Percentiles rank a stretch among this genome's conserved stretches.
phyloP scores from a whole-genome alignment of 163 green algal species.

The Chlamydomonas reinhardtii region DNA sequence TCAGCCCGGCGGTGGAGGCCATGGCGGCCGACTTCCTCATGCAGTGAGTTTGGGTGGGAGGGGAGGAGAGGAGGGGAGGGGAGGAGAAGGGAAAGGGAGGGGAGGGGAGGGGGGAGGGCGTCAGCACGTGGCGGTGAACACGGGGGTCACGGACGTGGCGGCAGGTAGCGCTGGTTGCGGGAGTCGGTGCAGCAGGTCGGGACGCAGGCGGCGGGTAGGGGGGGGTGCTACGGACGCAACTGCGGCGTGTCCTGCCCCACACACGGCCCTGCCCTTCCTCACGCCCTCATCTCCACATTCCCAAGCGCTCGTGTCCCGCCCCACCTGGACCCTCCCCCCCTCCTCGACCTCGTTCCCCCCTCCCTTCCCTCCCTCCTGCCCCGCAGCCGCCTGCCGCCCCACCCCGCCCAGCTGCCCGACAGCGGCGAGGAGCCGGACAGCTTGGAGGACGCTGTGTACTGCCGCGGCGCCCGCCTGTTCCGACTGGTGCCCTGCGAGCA shows the following conservation, averaged over 20 bases:
- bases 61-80: not conserved
- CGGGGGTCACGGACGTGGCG: no score
- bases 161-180: no score
- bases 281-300: no score
- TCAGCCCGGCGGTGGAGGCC: conserved; percentile 56
- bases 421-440: conserved; percentile 18
- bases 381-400: conserved; percentile 68
- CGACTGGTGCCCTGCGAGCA: not conserved
- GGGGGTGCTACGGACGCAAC: no score
- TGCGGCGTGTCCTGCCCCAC: no score
- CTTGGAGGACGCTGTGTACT: not conserved
- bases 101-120: not conserved
- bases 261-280: no score
- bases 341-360: not conserved
- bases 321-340: no score
- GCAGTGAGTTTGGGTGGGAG: conserved; percentile 4
- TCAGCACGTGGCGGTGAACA: no score
- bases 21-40: conserved; percentile 73
- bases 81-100: not conserved
- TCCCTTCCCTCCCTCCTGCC: not conserved
- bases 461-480: conserved; percentile 40
- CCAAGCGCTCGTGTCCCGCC: no score
- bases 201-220: no score
- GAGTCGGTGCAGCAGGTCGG: no score
- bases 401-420: conserved; percentile 68